These are phyloP conservation scores for Gleditsia sinensis DNA, from an alignment of 306 rosid species.

Conservation along the genomic window DNA sequence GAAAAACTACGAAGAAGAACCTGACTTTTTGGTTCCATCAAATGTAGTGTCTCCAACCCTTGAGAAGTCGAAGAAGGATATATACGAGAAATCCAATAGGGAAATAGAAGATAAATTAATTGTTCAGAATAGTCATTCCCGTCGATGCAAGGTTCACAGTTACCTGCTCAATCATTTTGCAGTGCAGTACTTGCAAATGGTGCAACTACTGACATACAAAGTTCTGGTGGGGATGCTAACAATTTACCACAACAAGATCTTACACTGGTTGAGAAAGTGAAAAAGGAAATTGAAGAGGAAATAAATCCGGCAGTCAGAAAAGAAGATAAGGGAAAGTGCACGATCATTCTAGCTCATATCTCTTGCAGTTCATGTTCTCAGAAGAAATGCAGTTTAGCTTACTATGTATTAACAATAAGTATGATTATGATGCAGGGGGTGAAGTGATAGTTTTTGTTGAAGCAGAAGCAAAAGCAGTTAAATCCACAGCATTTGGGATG, in stretches of 20 bases:
- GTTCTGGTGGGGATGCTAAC: conserved; percentile 20
- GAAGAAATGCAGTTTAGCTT: not conserved
- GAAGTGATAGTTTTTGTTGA: conserved; percentile 37
- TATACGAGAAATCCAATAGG: conserved; percentile 3
- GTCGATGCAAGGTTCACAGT: conserved; percentile 21
- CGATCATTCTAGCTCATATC: not conserved
- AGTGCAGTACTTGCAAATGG: conserved; percentile 24
- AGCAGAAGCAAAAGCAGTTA: conserved; percentile 19
- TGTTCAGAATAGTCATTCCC: conserved; percentile 24
- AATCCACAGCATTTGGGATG: conserved; percentile 10
- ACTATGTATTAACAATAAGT: not conserved
- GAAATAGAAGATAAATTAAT: not conserved
- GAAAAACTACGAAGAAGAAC: conserved; percentile 16
- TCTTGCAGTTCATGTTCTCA: not conserved
- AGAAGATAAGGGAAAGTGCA: conserved; percentile 36
- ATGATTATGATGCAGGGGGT: conserved; percentile 31
- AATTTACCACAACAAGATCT: conserved; percentile 24
- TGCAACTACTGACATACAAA: conserved; percentile 10
- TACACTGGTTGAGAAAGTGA: conserved; percentile 16
- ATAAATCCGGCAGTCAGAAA: not conserved
- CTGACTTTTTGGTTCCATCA: conserved; percentile 19
- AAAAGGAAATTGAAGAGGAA: not conserved
- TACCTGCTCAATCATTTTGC: conserved; percentile 23
- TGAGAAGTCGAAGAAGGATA: conserved; percentile 25
- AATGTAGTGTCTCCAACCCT: not conserved